Conservation (phyloP, 176 grass and related monocot genomes). For the Triticum monococcum region DNA sequence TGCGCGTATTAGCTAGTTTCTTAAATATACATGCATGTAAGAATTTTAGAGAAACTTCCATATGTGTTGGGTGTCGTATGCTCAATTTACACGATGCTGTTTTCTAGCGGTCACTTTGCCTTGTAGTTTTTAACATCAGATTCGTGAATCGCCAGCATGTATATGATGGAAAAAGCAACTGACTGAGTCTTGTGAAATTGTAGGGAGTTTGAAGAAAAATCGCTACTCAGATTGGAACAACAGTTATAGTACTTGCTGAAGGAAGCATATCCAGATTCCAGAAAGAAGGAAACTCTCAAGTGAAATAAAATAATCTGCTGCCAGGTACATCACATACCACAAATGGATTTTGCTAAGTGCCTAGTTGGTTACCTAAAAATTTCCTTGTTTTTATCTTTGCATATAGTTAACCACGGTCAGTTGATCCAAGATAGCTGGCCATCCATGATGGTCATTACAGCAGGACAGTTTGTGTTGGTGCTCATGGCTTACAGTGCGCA, state of each 20-base stretch:
- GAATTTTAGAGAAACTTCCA: no score
- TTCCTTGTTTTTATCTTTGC: background rate
- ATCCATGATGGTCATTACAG: background rate
- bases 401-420: background rate
- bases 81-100: background rate
- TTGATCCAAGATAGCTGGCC: background rate
- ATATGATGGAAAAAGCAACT: background rate
- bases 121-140: background rate
- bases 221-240: background rate
- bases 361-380: background rate
- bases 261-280: no score
- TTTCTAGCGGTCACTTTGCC: background rate
- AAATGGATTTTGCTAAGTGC: background rate
- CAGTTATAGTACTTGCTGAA: no score
- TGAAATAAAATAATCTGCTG: background rate
- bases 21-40: no score
- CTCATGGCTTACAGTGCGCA: background rate
- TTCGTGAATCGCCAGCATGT: background rate
- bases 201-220: background rate
- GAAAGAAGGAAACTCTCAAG: background rate
- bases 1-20: background rate
- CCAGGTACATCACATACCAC: background rate
- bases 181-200: background rate
- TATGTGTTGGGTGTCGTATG: no score
- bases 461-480: background rate